A percentile compares a stretch with the other conserved stretches of the same genome.
These are phyloP conservation scores for Barnettozyma botsteinii DNA, from an alignment of 805 yeast species.

Conservation along the genomic window DNA sequence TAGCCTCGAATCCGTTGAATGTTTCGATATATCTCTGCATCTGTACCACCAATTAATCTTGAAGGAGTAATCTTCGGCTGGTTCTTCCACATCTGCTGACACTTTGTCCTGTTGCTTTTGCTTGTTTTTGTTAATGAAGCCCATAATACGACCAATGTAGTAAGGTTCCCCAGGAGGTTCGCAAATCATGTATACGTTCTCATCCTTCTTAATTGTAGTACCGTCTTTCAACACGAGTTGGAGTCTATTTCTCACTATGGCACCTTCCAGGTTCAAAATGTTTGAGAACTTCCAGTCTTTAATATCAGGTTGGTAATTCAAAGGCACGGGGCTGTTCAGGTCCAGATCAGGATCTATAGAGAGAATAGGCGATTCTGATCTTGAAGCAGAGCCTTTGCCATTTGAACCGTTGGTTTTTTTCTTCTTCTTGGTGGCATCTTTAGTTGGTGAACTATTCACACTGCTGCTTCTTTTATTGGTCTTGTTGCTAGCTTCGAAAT, in stretches of 20 bases:
- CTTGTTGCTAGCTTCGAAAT: conserved; percentile 6
- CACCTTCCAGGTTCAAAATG: conserved; percentile 34
- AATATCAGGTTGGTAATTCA: conserved; percentile 22
- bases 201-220: conserved; percentile 30
- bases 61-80: conserved; percentile 50
- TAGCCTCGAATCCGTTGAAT: conserved; percentile 63
- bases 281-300: conserved; percentile 26
- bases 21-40: conserved; percentile 74
- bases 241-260: conserved; percentile 27
- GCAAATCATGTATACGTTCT: conserved; percentile 74
- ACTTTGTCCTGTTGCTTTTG: conserved; percentile 5
- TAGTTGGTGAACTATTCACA: background rate
- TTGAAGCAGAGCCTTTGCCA: background rate
- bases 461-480: background rate
- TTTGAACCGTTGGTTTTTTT: too few relatives aligned
- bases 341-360: conserved; percentile 5
- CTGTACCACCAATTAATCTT: conserved; percentile 90
- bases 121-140: conserved; percentile 46
- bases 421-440: conserved; percentile 1
- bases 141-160: conserved; percentile 79
- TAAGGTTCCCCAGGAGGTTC: conserved; percentile 96
- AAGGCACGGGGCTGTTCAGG: conserved; percentile 10
- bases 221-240: conserved; percentile 20
- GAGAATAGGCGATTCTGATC: conserved; percentile 11
- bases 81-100: conserved; percentile 25